Evolutionary conservation across 352 stramenopile genomes (phyloP).

Genomic region (Phytophthora cactorum): DNA sequence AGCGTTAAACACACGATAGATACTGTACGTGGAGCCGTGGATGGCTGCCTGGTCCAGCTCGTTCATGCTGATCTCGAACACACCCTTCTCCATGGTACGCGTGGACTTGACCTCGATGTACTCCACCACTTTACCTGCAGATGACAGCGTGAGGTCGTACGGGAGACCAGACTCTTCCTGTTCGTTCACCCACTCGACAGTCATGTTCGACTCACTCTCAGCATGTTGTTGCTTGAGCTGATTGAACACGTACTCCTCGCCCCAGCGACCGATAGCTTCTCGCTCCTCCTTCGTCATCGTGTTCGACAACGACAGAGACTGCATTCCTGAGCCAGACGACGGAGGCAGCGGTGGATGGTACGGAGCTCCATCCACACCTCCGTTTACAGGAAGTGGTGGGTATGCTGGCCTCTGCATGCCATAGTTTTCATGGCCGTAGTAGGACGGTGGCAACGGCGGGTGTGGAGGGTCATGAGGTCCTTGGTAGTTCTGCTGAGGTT

Average conservation of each 20-base stretch:
- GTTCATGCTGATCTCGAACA: conserved; percentile 92
- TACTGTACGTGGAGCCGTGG: conserved; percentile 80
- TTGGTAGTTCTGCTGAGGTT: conserved; percentile 23
- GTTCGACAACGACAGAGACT: conserved; percentile 45
- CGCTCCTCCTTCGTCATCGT: conserved; percentile 79
- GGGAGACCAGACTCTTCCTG: conserved; percentile 81
- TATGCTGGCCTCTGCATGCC: conserved; percentile 23
- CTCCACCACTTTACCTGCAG: conserved; percentile 59
- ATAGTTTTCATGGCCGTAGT: conserved; percentile 18
- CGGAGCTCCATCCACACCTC: conserved; percentile 14
- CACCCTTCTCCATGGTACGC: conserved; percentile 85
- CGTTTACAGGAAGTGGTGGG: conserved; percentile 13
- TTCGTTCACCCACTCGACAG: conserved; percentile 81
- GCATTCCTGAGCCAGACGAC: conserved; percentile 12
- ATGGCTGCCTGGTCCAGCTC: conserved; percentile 83
- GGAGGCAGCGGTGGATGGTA: conserved; percentile 16
- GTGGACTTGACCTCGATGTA: conserved; percentile 90
- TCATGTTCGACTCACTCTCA: conserved; percentile 42
- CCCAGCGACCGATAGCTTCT: conserved; percentile 80
- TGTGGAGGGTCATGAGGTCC: conserved; percentile 4
- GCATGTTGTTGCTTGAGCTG: conserved; percentile 62
- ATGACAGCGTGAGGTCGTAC: conserved; percentile 79
- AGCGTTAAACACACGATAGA: conserved; percentile 89
- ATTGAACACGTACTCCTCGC: conserved; percentile 84
- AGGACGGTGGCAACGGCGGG: conserved; percentile 15